Evolutionary conservation across 768 basidiomycete species (phyloP).

Genomic region (Boletus bicolor): DNA sequence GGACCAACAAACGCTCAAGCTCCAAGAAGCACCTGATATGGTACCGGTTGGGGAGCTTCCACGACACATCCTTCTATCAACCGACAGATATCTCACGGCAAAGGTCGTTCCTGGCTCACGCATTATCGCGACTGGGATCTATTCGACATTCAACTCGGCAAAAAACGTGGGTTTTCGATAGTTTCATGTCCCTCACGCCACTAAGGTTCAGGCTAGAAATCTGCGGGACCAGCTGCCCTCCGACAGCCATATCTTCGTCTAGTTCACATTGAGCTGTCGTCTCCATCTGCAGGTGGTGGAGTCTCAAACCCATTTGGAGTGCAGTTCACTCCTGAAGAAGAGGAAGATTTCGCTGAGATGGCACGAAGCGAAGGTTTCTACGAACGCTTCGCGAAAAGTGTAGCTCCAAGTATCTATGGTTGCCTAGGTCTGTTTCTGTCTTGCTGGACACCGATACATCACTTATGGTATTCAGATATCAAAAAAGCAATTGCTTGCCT

Average conservation of each 20-base stretch:
- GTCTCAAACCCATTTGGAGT: constrained; percentile 82
- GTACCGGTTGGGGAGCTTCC: constrained; percentile 98
- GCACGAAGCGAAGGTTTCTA: constrained; percentile 86
- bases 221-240: constrained; percentile 80
- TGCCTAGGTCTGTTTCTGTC: constrained; percentile 63
- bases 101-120: constrained; percentile 95
- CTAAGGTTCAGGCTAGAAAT: constrained; percentile 48
- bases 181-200: not conserved
- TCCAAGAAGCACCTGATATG: constrained; percentile 99
- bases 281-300: constrained; percentile 66
- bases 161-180: constrained; percentile 59
- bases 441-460: not conserved
- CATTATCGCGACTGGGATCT: constrained; percentile 92
- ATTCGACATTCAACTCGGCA: constrained; percentile 89
- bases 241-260: constrained; percentile 94
- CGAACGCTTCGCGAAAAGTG: constrained; percentile 89
- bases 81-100: constrained; percentile 87
- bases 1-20: constrained; percentile 93
- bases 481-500: constrained; percentile 97
- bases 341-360: constrained; percentile 94
- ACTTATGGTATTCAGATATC: constrained; percentile 63
- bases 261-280: constrained; percentile 87
- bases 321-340: constrained; percentile 92
- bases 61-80: constrained; percentile 88
- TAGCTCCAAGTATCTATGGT: constrained; percentile 96